phyloP scores from a whole-genome alignment of 495 filamentous ascomycete species.

The Barbatosphaeria neglecta region DNA sequence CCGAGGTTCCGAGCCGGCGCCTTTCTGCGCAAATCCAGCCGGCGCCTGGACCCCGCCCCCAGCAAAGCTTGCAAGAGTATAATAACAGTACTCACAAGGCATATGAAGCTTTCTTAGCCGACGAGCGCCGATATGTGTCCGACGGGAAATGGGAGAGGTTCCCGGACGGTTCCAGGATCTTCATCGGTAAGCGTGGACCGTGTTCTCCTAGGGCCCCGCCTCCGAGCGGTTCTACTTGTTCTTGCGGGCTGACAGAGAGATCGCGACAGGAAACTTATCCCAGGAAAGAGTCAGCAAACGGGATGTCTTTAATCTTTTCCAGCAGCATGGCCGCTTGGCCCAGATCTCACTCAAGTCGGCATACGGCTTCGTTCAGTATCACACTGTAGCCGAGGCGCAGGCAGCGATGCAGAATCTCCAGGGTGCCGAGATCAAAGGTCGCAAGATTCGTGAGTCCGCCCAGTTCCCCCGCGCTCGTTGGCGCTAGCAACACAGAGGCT shows the following conservation, averaged over 20 bases:
- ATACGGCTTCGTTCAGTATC: slow-evolving; percentile 93
- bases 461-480: too few species aligned
- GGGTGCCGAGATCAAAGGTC: slow-evolving; percentile 63
- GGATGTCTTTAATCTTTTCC: slow-evolving; percentile 84
- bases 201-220: background rate
- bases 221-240: slow-evolving; percentile 2
- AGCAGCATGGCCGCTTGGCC: slow-evolving; percentile 73
- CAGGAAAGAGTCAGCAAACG: slow-evolving; percentile 88
- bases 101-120: slow-evolving; percentile 72
- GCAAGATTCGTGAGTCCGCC: slow-evolving; percentile 78
- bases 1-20: slow-evolving; percentile 6
- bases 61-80: background rate
- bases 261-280: slow-evolving; percentile 68
- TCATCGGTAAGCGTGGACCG: slow-evolving; percentile 77
- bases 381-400: slow-evolving; percentile 60
- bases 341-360: slow-evolving; percentile 96
- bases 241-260: background rate
- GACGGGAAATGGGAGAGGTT: slow-evolving; percentile 94
- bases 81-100: slow-evolving; percentile 54
- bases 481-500: too few species aligned
- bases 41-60: slow-evolving; percentile 24
- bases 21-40: slow-evolving; percentile 11
- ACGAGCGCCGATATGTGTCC: slow-evolving; percentile 68
- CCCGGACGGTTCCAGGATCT: slow-evolving; percentile 71
- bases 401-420: slow-evolving; percentile 66